These are phyloP conservation scores for Linanthus parryae DNA, from an alignment of 148 eudicot genomes.

Conservation along the genomic window DNA sequence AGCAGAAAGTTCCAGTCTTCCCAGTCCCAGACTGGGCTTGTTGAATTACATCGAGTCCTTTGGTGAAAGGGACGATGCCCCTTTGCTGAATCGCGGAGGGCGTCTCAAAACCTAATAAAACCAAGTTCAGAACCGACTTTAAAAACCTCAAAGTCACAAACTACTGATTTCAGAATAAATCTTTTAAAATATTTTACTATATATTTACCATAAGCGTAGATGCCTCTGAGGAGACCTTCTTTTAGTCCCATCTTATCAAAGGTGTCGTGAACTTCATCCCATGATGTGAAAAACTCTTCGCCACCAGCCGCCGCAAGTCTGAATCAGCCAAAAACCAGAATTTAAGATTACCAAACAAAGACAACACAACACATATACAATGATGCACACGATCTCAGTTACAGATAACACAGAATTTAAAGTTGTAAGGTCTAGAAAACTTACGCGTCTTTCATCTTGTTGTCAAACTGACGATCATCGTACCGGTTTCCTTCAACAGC, in stretches of 20 bases:
- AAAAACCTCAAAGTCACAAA: background rate
- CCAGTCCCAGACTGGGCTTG: conserved; percentile 69
- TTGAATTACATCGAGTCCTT: conserved; percentile 59
- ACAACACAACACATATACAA: too few species aligned
- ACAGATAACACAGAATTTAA: background rate
- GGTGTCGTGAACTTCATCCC: conserved; percentile 32
- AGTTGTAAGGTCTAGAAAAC: background rate
- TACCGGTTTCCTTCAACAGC: conserved; percentile 25
- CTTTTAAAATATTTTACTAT: too few species aligned
- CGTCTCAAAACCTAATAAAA: conserved; percentile 55
- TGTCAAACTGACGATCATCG: conserved; percentile 25
- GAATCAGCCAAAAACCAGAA: conserved; percentile 12
- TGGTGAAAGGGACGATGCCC: conserved; percentile 55
- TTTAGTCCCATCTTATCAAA: conserved; percentile 36
- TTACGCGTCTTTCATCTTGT: conserved; percentile 24
- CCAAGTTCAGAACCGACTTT: conserved; percentile 1
- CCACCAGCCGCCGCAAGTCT: conserved; percentile 27
- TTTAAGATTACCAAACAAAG: too few species aligned
- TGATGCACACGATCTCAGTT: too few species aligned
- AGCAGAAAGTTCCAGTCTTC: conserved; percentile 63
- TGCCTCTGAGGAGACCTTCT: conserved; percentile 35
- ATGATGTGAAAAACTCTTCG: conserved; percentile 28
- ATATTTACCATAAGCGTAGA: conserved; percentile 34
- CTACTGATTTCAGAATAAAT: too few species aligned
- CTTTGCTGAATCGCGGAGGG: conserved; percentile 67